Conservation (phyloP, 306 rosid species). For the Betula pendula region DNA sequence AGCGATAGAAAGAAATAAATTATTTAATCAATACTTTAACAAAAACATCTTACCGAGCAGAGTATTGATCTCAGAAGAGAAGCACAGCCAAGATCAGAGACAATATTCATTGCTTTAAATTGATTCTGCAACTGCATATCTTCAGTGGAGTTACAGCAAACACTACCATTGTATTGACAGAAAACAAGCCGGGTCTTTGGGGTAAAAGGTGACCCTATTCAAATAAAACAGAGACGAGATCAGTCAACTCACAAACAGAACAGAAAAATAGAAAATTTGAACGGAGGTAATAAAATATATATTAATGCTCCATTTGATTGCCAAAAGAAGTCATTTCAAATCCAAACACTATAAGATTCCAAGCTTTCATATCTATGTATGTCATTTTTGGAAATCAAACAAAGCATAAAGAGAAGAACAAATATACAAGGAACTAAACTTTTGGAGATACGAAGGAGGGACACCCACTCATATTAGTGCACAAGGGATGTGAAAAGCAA, state of each 20-base stretch:
- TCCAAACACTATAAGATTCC: background rate
- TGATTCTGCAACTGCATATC: conserved; percentile 27
- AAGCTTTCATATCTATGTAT: background rate
- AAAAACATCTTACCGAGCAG: conserved; percentile 39
- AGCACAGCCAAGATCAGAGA: conserved; percentile 23
- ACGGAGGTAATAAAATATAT: background rate
- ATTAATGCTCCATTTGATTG: background rate
- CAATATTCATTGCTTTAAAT: conserved; percentile 22
- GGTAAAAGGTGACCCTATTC: conserved; percentile 33
- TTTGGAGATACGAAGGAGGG: background rate
- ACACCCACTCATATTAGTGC: conserved; percentile 36
- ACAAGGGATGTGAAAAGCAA: conserved; percentile 35
- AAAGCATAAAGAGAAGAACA: background rate
- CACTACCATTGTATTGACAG: conserved; percentile 43
- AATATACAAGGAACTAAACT: background rate
- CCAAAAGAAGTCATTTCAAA: background rate
- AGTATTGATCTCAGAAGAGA: conserved; percentile 40
- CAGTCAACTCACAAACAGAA: background rate
- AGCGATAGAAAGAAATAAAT: no score
- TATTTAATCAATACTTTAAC: no score
- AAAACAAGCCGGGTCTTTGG: conserved; percentile 29
- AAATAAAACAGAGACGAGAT: conserved; percentile 5
- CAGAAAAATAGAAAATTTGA: background rate
- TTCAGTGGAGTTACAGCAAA: conserved; percentile 39
- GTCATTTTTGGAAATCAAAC: background rate